Base-by-base conservation (phyloP, 169 alveolate genomes). In the Babesia ovata region DNA sequence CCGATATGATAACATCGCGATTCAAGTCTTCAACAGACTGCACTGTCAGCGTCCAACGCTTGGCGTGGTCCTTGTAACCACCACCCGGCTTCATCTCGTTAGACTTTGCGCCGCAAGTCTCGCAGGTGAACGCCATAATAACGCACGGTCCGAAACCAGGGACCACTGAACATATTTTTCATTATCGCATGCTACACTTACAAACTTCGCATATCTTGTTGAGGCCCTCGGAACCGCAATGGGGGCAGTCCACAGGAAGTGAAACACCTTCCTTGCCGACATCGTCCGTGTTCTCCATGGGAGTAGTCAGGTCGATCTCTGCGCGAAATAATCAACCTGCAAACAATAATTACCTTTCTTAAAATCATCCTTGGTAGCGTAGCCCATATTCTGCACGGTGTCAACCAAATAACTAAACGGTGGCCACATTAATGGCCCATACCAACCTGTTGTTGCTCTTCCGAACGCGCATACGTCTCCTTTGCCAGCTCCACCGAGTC, bases 51-150 rank as follows among this genome's bases (percentile, higher is more conserved):
- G 66, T 52, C 89, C 89, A 82, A 13, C 39, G 42, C 45, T 63
- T 71, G 17, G 98, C 99, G 56, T 89, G 90, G 45, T 94, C 96
- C 62, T 97, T 91, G 63, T 95, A 93, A 46, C 97, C 98, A 4
- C 99, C 99, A 28, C 98, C 98, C 4, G 98, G 96, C 83, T 97
- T 97, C 24, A 98, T 93, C 75, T 96, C 99, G 53, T 96, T 95
- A 19, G 96, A 91, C 76, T 95, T 95, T 42, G 93, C 92, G 26
- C 99, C 99, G 81, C 99, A 98, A 62, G 52, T 75, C 29, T 91
- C 96, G 63, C 99, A 97, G 57, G 89, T 91, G 83, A 96, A 96
- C 36, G 98, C 93, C 96, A 95, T 94, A 24, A 97, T 95, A 60
- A 95, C 88, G 53, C 98, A 94, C 63, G 94, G 95, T 70, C 97